Evolutionary conservation across 164 flowering plant genomes (phyloP).

Genomic region (Annona squamosa): DNA sequence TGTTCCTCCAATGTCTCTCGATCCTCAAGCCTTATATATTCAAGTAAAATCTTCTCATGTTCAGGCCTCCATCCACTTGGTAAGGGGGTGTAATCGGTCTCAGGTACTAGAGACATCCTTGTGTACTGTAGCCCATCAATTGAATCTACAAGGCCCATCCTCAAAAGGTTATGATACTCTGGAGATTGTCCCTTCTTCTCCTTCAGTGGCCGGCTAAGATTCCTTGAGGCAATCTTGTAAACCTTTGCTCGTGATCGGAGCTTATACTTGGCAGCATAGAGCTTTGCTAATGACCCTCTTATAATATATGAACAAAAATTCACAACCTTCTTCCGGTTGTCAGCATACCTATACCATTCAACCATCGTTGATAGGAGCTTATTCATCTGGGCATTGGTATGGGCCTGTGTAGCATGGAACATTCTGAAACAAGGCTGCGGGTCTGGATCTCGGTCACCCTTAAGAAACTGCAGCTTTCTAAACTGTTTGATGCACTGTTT

Average conservation of each 20-base stretch:
- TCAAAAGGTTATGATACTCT: slow-evolving; percentile 78
- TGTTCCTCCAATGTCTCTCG: slow-evolving; percentile 68
- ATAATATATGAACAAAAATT: slow-evolving; percentile 89
- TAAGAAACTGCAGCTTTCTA: slow-evolving; percentile 70
- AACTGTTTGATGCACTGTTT: slow-evolving; percentile 90
- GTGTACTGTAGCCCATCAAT: slow-evolving; percentile 87
- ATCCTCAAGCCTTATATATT: slow-evolving; percentile 67
- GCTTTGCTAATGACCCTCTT: slow-evolving; percentile 95
- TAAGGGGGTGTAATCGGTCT: slow-evolving; percentile 81
- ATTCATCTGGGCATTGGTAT: slow-evolving; percentile 95
- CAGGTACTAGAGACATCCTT: slow-evolving; percentile 88
- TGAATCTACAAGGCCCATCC: slow-evolving; percentile 92
- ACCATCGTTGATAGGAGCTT: slow-evolving; percentile 80
- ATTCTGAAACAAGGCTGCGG: slow-evolving; percentile 98
- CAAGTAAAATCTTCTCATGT: slow-evolving; percentile 77
- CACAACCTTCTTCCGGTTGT: slow-evolving; percentile 84
- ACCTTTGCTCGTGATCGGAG: slow-evolving; percentile 95
- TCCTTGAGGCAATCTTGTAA: slow-evolving; percentile 75
- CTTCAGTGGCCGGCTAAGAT: slow-evolving; percentile 81
- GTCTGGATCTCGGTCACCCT: slow-evolving; percentile 95
- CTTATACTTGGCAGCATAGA: slow-evolving; percentile 97
- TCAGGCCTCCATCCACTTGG: slow-evolving; percentile 83
- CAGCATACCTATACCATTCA: slow-evolving; percentile 91
- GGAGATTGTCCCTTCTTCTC: slow-evolving; percentile 93
- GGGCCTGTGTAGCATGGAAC: slow-evolving; percentile 99